A percentile compares a stretch with the other conserved stretches of the same genome.
phyloP scores from a whole-genome alignment of 1,139 yeast species.

The Magnusiomyces suaveolens region DNA sequence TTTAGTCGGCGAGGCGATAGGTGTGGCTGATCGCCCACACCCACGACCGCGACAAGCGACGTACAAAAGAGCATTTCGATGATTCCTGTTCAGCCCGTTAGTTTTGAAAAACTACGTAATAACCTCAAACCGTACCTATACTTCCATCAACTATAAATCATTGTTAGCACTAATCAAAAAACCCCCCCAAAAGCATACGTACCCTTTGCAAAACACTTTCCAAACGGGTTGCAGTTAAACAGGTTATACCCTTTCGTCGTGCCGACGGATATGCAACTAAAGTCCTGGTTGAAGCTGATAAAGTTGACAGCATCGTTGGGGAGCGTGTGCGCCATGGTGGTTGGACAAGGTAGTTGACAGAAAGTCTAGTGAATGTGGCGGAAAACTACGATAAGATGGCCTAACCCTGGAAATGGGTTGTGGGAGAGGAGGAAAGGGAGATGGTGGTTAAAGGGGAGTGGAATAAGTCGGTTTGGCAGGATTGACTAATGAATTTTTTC shows the following conservation, averaged over 20 bases:
- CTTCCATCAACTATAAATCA: slow-evolving; percentile 29
- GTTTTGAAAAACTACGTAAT: too few relatives aligned
- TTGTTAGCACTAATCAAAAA: too few relatives aligned
- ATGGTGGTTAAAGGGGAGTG: too few relatives aligned
- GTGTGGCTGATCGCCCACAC: slow-evolving; percentile 71
- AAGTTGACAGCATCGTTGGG: slow-evolving; percentile 35
- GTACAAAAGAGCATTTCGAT: slow-evolving; percentile 91
- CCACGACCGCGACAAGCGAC: slow-evolving; percentile 77
- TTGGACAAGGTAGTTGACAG: too few relatives aligned
- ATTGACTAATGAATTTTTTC: too few relatives aligned
- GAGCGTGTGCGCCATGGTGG: too few relatives aligned
- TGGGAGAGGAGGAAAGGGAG: too few relatives aligned
- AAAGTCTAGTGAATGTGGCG: too few relatives aligned
- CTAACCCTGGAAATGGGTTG: too few relatives aligned
- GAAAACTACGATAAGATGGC: too few relatives aligned
- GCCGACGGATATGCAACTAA: slow-evolving; percentile 78
- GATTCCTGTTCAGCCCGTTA: slow-evolving; percentile 36
- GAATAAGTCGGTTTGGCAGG: too few relatives aligned
- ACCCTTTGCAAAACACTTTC: slow-evolving; percentile 56
- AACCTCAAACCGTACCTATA: slow-evolving; percentile 18
- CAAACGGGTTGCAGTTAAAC: slow-evolving; percentile 85
- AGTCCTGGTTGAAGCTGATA: slow-evolving; percentile 84
- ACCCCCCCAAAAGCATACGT: slow-evolving; percentile 20
- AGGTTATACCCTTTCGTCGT: slow-evolving; percentile 66
- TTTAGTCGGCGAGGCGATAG: slow-evolving; percentile 74